These are phyloP conservation scores for Oryza meyeriana DNA, from an alignment of 176 grass and related monocot genomes.

Conservation along the genomic window DNA sequence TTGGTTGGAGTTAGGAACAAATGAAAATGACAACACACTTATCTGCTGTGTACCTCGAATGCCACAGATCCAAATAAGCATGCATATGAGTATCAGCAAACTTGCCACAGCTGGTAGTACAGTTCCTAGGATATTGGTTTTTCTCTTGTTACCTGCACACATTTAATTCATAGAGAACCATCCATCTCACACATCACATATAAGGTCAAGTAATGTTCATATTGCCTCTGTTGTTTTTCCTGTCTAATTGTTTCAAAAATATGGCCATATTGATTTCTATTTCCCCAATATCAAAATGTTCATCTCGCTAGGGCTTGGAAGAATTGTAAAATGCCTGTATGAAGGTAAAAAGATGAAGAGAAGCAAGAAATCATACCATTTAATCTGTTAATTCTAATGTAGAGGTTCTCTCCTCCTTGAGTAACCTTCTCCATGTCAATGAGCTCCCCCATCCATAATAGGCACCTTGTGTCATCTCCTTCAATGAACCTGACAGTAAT, in stretches of 20 bases:
- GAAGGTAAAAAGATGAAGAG: neutral
- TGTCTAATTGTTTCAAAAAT: neutral
- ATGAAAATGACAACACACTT: neutral
- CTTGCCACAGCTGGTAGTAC: neutral
- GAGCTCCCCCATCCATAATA: slow-evolving; percentile 47
- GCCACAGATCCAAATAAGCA: slow-evolving; percentile 12
- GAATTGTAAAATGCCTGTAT: neutral
- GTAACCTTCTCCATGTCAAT: slow-evolving; percentile 31
- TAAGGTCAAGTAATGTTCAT: neutral
- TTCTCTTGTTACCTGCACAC: slow-evolving; percentile 22
- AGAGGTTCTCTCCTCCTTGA: slow-evolving; percentile 39
- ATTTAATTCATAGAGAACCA: neutral
- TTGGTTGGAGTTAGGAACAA: neutral
- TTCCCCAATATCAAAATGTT: neutral
- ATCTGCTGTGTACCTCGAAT: slow-evolving; percentile 24
- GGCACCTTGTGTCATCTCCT: slow-evolving; percentile 34
- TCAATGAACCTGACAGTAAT: slow-evolving; percentile 19
- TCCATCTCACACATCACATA: neutral
- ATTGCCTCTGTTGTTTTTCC: neutral
- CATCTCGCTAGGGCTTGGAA: neutral
- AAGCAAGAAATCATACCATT: slow-evolving; percentile 4
- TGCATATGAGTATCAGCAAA: slow-evolving; percentile 27
- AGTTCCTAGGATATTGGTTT: neutral
- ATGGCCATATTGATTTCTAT: neutral
- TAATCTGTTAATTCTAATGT: slow-evolving; percentile 9